Percentiles rank a stretch among this genome's conserved stretches.
These are phyloP conservation scores for Aspergillus ostianus DNA, from an alignment of 495 filamentous ascomycete genomes.

Conservation along the genomic window DNA sequence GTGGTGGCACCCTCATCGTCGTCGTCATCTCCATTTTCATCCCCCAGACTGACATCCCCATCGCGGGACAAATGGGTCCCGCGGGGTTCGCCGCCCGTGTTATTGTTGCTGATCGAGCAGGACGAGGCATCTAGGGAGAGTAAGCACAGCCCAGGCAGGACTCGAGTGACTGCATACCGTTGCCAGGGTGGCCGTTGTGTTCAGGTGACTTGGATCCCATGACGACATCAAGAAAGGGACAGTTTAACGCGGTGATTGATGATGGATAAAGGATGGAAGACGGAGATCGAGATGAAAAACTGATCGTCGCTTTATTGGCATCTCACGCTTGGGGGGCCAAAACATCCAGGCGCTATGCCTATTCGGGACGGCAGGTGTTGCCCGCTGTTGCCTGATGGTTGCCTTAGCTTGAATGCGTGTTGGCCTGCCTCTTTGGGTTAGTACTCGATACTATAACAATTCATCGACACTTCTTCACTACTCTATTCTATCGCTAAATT, in stretches of 20 bases:
- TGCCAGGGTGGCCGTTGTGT: constrained; percentile 8
- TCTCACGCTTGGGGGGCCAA: not conserved
- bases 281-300: not conserved
- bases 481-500: no score
- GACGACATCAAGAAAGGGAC: not conserved
- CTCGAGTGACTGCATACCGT: constrained; percentile 10
- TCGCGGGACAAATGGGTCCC: constrained; percentile 36
- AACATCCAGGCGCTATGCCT: not conserved
- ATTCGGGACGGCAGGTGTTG: not conserved
- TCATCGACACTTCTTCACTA: no score
- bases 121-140: constrained; percentile 21
- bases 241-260: not conserved
- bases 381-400: no score
- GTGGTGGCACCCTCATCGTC: constrained; percentile 29
- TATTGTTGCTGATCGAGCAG: constrained; percentile 37
- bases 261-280: not conserved
- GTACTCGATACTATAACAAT: no score
- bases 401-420: no score
- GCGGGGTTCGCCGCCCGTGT: constrained; percentile 38
- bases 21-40: constrained; percentile 57
- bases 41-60: constrained; percentile 47
- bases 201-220: constrained; percentile 23
- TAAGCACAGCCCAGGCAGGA: not conserved
- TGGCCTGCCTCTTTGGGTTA: no score
- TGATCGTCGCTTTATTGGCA: no score